Percentiles rank a stretch among this genome's conserved stretches.
These are phyloP conservation scores for Micromonas pusilla DNA, from an alignment of 139 green algal genomes.

Conservation along the genomic window DNA sequence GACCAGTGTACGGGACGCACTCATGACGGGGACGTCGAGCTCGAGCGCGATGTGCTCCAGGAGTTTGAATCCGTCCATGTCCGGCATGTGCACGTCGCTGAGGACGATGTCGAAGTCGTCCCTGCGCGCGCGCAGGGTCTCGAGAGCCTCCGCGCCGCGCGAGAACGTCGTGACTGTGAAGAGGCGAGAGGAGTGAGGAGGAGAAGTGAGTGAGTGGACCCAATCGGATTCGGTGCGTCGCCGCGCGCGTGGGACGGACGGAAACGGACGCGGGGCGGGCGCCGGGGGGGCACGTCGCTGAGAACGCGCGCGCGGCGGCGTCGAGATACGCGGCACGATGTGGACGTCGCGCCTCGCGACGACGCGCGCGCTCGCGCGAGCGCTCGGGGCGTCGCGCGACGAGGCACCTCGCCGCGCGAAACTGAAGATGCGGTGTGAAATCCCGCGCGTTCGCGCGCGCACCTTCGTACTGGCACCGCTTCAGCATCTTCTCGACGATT, in stretches of 20 bases:
- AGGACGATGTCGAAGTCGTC: conserved; percentile 84
- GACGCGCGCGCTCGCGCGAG: too few species aligned
- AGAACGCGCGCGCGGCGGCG: too few species aligned
- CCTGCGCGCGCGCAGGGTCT: conserved; percentile 8
- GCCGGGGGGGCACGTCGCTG: too few species aligned
- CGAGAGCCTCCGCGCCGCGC: neutral
- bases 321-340: too few species aligned
- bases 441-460: conserved; percentile 30
- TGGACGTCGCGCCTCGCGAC: too few species aligned
- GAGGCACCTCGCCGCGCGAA: too few species aligned
- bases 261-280: too few species aligned
- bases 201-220: neutral
- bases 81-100: conserved; percentile 95
- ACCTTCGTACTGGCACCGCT: conserved; percentile 79
- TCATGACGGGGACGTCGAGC: conserved; percentile 90
- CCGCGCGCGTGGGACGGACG: too few species aligned
- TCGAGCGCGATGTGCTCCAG: conserved; percentile 85
- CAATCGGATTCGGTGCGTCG: neutral
- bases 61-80: conserved; percentile 95
- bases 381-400: too few species aligned
- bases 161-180: conserved; percentile 30
- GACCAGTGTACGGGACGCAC: too few species aligned
- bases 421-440: neutral
- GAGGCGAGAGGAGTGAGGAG: neutral
- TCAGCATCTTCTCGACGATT: conserved; percentile 83